Evolutionary conservation across 148 eudicot genomes (phyloP), one percentile per base, ranked within the genome.

Genomic region (Rhododendron vialii): DNA sequence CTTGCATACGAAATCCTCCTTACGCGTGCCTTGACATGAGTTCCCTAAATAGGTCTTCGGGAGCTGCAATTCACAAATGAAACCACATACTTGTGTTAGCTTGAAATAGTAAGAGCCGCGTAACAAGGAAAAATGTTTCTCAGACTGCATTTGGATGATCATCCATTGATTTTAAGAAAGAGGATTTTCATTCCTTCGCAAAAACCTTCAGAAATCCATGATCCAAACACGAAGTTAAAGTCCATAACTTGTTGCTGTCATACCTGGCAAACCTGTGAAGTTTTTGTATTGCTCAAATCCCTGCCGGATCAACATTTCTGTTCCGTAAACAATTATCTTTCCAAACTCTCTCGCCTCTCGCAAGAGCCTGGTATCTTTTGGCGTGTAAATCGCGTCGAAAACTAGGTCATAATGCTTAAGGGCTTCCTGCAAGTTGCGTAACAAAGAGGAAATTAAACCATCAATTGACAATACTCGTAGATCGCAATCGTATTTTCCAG

Each of bases 201-300:
- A 61, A 20, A 61, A 9, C 26, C 67, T 61, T 14, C 26, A 22
- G 9, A 61, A 61, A 61, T 24, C 67, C 9, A 20, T 61, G 67
- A 59, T 35, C 13, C 8, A 30, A 82, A 38, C 10, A 9, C 3
- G 24, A 28, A 50, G 6, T 28, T 50, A 78, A 8, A 28, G 35
- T 48, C 7, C 17, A n/a, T 71, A 33, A 24, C 36, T 17, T 35
- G 43, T 17, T 17, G 38, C 3, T 73, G 9, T 74, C 73, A 41
- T 89, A 96, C 98, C 98, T 84, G 94, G 95, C 90, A 93, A 86
- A 26, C 96, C 96, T 43, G 98, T 96, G 86, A 95, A 96, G 87
- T 93, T 91, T 83, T 95, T 94, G 88, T 92, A 96, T 88, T 96
- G 98, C 88, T 93, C 95, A 86, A 90, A 93, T 50, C 94, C 98